A percentile compares a stretch with the other conserved stretches of the same genome.
Conservation (phyloP, 768 basidiomycete species). For the Leccinum broughii region DNA sequence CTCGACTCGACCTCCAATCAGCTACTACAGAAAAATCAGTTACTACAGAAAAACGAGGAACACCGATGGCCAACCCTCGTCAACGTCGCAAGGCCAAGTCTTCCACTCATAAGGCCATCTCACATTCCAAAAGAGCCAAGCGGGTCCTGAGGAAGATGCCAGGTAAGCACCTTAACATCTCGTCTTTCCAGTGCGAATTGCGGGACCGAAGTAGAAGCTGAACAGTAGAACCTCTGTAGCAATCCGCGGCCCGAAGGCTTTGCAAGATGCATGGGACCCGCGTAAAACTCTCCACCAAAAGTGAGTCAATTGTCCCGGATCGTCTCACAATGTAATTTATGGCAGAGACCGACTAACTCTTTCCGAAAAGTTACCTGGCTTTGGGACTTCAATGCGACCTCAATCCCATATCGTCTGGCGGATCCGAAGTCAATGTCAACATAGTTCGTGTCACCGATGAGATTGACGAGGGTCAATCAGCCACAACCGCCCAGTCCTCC, state of each 20-base stretch:
- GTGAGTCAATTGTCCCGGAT: conserved; percentile 45
- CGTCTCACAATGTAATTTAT: neutral
- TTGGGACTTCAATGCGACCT: conserved; percentile 73
- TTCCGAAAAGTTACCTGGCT: conserved; percentile 60
- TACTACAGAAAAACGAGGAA: neutral
- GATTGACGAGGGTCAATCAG: neutral
- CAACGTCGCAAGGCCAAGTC: conserved; percentile 87
- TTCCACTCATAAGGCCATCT: conserved; percentile 67
- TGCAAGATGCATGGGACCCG: conserved; percentile 88
- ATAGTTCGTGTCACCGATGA: conserved; percentile 1
- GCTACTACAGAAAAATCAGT: neutral
- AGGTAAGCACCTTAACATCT: conserved; percentile 42
- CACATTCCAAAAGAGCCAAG: conserved; percentile 73
- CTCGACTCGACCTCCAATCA: neutral
- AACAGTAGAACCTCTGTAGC: conserved; percentile 40
- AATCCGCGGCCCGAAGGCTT: conserved; percentile 75
- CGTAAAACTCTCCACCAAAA: conserved; percentile 89
- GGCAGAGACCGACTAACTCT: neutral
- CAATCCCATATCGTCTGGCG: conserved; percentile 68
- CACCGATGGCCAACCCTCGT: conserved; percentile 88
- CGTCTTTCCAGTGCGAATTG: neutral
- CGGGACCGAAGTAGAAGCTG: conserved; percentile 8
- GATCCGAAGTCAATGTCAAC: conserved; percentile 51
- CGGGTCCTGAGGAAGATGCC: conserved; percentile 77
- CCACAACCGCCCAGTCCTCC: neutral